phyloP scores from a whole-genome alignment of 2,329 filamentous ascomycete species.

The Phaeosphaeria sp. region DNA sequence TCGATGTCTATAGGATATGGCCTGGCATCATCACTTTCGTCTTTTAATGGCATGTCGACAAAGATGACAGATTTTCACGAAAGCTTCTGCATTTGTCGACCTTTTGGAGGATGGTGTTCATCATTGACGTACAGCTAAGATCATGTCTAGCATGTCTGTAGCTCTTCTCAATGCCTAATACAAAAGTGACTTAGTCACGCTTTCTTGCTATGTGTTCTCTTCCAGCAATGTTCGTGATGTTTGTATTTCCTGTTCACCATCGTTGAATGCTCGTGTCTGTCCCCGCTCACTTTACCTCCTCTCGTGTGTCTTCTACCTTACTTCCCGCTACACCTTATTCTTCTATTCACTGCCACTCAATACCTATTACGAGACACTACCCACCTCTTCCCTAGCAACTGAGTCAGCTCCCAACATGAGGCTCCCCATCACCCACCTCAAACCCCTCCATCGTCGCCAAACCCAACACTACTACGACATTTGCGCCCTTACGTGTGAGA shows the following conservation, averaged over 20 bases:
- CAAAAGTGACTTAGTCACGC: constrained; percentile 15
- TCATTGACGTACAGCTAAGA: constrained; percentile 17
- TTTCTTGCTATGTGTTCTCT: background rate
- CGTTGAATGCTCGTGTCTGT: background rate
- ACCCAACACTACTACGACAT: too few species aligned
- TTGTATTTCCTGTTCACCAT: background rate
- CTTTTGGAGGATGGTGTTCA: constrained; percentile 12
- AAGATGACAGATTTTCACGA: constrained; percentile 7
- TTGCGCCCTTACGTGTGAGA: too few species aligned
- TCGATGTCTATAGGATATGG: constrained; percentile 13
- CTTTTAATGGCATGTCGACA: constrained; percentile 5
- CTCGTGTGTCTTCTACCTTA: too few species aligned
- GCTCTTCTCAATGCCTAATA: constrained; percentile 25
- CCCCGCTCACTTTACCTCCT: too few species aligned
- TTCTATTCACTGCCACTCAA: too few species aligned
- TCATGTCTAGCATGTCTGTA: constrained; percentile 19
- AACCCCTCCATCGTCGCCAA: too few species aligned
- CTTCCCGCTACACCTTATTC: too few species aligned
- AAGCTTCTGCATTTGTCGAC: constrained; percentile 17
- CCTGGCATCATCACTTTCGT: constrained; percentile 9
- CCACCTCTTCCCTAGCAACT: too few species aligned
- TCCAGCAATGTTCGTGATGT: background rate
- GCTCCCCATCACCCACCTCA: too few species aligned
- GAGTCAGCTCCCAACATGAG: too few species aligned
- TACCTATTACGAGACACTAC: too few species aligned